A percentile compares a stretch with the other conserved stretches of the same genome.
Conservation (phyloP, 2,329 filamentous ascomycete species). For the Raffaelea arxii region DNA sequence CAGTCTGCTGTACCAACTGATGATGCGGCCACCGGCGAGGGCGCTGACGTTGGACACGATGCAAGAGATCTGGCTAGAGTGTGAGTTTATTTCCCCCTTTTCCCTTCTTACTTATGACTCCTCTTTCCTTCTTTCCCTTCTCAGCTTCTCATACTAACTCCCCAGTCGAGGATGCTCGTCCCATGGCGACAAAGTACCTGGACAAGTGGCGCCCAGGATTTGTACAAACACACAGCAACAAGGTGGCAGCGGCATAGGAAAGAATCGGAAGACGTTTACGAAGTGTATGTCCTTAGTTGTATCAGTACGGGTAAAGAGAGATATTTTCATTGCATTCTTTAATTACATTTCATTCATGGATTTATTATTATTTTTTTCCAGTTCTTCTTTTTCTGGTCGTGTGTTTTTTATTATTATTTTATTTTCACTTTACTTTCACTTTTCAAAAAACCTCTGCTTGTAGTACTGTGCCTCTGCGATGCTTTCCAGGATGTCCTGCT, state of each 20-base stretch:
- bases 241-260: not conserved
- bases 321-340: too few species aligned
- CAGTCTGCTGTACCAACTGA: slow-evolving; percentile 56
- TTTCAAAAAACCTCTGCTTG: slow-evolving; percentile 60
- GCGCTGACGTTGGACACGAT: slow-evolving; percentile 55
- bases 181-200: slow-evolving; percentile 53
- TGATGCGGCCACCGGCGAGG: slow-evolving; percentile 56
- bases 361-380: too few species aligned
- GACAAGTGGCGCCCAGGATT: slow-evolving; percentile 51
- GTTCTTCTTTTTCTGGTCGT: too few species aligned
- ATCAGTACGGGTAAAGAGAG: too few species aligned
- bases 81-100: slow-evolving; percentile 36
- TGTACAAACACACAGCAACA: slow-evolving; percentile 23
- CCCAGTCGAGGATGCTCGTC: slow-evolving; percentile 51
- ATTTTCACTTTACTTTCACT: too few species aligned
- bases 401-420: too few species aligned
- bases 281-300: too few species aligned
- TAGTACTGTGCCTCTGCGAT: slow-evolving; percentile 88
- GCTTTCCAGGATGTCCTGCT: slow-evolving; percentile 87
- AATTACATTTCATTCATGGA: too few species aligned
- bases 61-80: slow-evolving; percentile 57
- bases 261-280: too few species aligned
- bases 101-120: not conserved
- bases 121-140: not conserved
- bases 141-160: not conserved